Conservation (phyloP, 192 early-diverging fungal species). For the Coemansia sp. region DNA sequence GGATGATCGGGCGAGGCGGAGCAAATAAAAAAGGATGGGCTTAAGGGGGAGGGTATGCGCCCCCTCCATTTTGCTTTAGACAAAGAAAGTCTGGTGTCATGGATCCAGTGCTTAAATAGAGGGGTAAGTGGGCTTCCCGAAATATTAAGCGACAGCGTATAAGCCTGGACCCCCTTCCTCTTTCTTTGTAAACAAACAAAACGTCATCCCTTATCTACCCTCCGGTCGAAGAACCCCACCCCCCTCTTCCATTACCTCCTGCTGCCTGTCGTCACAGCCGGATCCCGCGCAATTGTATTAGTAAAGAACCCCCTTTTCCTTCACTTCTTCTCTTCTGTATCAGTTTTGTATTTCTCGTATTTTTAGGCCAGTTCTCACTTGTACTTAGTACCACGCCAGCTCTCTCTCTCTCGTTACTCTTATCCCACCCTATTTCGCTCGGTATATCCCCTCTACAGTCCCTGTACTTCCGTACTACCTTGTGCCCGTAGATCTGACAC, state of each 20-base stretch:
- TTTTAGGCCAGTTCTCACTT: background rate
- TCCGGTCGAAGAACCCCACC: background rate
- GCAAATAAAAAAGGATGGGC: background rate
- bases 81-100: background rate
- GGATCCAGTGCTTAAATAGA: background rate
- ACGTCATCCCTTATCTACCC: background rate
- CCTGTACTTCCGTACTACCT: background rate
- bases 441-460: background rate
- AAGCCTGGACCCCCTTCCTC: background rate
- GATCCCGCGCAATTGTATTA: background rate
- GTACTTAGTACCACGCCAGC: background rate
- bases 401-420: background rate
- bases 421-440: no score
- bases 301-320: background rate
- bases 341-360: background rate
- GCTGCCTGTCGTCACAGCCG: background rate
- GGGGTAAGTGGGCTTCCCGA: background rate
- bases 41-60: background rate
- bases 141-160: background rate
- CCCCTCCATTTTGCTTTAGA: background rate
- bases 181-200: constrained; percentile 8
- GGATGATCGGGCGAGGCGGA: background rate
- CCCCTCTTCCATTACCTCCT: no score
- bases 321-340: background rate
- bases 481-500: background rate